These are phyloP conservation scores for Trifolium repens DNA, from an alignment of 306 rosid species.

Conservation along the genomic window DNA sequence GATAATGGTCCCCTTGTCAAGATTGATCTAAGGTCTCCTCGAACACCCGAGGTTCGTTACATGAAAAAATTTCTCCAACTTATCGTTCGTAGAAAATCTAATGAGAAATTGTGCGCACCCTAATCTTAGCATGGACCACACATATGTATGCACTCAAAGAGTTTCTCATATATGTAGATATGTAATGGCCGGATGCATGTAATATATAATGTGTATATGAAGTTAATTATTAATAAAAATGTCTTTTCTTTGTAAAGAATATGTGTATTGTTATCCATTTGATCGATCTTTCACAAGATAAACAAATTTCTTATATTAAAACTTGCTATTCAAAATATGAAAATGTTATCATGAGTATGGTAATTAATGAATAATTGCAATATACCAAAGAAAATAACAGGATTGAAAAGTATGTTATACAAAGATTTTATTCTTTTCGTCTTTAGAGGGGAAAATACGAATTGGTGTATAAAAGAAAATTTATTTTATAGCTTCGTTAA, in stretches of 20 bases:
- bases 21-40: constrained; percentile 52
- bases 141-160: neutral
- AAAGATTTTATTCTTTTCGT: neutral
- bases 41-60: constrained; percentile 49
- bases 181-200: neutral
- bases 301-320: neutral
- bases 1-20: constrained; percentile 33
- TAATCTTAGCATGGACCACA: constrained; percentile 4
- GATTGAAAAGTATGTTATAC: neutral
- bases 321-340: neutral
- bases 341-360: neutral
- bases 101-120: neutral
- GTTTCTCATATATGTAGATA: constrained; percentile 1
- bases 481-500: neutral
- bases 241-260: neutral
- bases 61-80: neutral
- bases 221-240: neutral
- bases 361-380: neutral
- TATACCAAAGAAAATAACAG: neutral
- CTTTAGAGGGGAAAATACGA: neutral
- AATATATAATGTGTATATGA: constrained; percentile 9
- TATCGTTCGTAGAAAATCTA: neutral
- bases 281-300: neutral
- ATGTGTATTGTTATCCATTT: neutral
- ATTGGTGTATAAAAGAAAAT: neutral